Conservation (phyloP, 2,329 filamentous ascomycete genomes). For the Colletotrichum sidae region DNA sequence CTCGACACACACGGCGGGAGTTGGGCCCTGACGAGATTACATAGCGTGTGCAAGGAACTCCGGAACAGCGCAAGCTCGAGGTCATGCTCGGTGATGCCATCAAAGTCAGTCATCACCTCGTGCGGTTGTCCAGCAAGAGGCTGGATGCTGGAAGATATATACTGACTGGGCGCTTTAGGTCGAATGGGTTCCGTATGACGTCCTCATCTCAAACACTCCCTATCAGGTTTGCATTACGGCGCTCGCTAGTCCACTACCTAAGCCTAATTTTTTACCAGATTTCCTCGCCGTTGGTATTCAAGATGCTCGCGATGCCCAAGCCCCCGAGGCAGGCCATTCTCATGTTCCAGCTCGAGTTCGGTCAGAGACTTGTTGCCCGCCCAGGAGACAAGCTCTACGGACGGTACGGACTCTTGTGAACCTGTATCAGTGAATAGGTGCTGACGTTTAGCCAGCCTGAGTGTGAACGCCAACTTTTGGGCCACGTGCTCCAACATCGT, state of each 20-base stretch:
- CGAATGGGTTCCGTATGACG: conserved; percentile 76
- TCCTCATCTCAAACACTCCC: conserved; percentile 78
- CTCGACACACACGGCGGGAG: background rate
- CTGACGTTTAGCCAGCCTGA: conserved; percentile 31
- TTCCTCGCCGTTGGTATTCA: conserved; percentile 90
- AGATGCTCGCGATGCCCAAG: conserved; percentile 84
- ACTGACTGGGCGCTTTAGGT: conserved; percentile 9
- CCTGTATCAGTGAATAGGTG: background rate
- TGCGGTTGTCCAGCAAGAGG: background rate
- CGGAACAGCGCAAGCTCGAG: conserved; percentile 85
- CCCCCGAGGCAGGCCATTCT: conserved; percentile 87
- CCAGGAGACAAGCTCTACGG: conserved; percentile 61
- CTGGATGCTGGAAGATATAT: background rate
- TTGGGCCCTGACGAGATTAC: conserved; percentile 71
- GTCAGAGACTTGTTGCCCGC: conserved; percentile 86
- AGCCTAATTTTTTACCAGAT: conserved; percentile 65
- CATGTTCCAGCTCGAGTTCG: conserved; percentile 98
- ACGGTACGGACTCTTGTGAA: conserved; percentile 66
- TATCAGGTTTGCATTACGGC: conserved; percentile 63
- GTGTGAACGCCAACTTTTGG: conserved; percentile 40
- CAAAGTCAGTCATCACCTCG: conserved; percentile 27
- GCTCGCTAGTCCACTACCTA: background rate
- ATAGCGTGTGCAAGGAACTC: conserved; percentile 88
- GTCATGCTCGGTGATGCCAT: conserved; percentile 87
- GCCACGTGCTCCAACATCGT: conserved; percentile 38